Evolutionary conservation across 2,329 filamentous ascomycete genomes (phyloP), one percentile per base, ranked within the genome.

Genomic region (Cladophialophora bantiana): DNA sequence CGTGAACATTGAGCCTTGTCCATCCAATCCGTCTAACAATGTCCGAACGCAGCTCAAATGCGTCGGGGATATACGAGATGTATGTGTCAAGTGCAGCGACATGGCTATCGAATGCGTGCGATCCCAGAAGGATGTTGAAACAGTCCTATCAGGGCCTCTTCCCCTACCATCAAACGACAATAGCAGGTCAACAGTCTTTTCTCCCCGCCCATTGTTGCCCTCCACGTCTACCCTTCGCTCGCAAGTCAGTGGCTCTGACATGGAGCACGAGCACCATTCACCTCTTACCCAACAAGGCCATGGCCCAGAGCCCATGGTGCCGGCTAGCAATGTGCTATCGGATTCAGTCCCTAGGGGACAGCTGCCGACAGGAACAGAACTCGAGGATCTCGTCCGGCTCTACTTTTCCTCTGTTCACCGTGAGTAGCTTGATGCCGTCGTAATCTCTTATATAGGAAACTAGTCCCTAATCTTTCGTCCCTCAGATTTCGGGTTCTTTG

Each of bases 331-430:
- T 26, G 26, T 2, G 18, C 52, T 20, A 9, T 54, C 20, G 10
- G 15, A 31, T 31, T 26, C 50, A 54, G 32, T 18, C 2, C 50
- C 31, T 26, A 18, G 4, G 50, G 50, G 52, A 20, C 18, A 54
- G 52, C 52, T 54, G 31, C 52, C 52, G 1, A 13, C 20, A 12
- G 52, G 52, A 13, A 54, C 10, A 20, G 52, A 54, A 26, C 31
- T 54, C 9, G 3, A 54, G 20, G 52, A 54, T 5, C 13, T 54
- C 2, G 18, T 54, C 18, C 15, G 32, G 10, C 18, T 54, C 31
- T 54, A 54, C 18, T 54, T 54, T 15, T 54, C 52, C 10, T 54
- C 52, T 9, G 20, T 54, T 15, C 52, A 54, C 52, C 20, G 52
- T 54, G 20, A 54, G 52, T 54, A 12, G 13, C 52, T 26, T 26